A percentile compares a stretch with the other conserved stretches of the same genome.
These are phyloP conservation scores for Comarum palustre DNA, from an alignment of 306 rosid species.

Conservation along the genomic window DNA sequence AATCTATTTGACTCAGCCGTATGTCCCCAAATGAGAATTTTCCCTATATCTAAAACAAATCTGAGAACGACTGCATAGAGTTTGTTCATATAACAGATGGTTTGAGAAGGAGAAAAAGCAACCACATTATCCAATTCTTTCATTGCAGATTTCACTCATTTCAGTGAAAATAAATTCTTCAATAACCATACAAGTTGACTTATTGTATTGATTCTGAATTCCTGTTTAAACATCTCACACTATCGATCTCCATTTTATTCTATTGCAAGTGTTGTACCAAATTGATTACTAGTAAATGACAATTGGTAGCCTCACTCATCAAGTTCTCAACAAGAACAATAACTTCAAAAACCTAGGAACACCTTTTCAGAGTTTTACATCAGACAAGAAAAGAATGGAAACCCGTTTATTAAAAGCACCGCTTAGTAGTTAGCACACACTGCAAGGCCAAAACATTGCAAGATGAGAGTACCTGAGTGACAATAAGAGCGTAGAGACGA, in stretches of 20 bases:
- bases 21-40: background rate
- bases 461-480: slow-evolving; percentile 47
- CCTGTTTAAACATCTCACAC: background rate
- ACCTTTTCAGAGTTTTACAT: background rate
- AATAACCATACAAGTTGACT: background rate
- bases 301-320: background rate
- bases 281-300: background rate
- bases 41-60: background rate
- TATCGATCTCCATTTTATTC: background rate
- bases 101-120: background rate
- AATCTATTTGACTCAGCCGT: background rate
- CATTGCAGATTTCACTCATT: background rate
- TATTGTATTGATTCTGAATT: background rate
- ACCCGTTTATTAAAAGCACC: background rate
- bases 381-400: background rate
- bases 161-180: background rate
- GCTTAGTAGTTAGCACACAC: background rate
- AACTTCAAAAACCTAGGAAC: slow-evolving; percentile 5
- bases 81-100: background rate
- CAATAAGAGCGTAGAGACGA: slow-evolving; percentile 41
- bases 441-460: background rate
- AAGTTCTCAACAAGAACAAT: background rate
- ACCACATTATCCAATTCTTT: background rate
- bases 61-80: background rate
- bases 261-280: background rate